Evolutionary conservation across 73 alveolate genomes (phyloP).

Genomic region (Tetrahymena elliotti): DNA sequence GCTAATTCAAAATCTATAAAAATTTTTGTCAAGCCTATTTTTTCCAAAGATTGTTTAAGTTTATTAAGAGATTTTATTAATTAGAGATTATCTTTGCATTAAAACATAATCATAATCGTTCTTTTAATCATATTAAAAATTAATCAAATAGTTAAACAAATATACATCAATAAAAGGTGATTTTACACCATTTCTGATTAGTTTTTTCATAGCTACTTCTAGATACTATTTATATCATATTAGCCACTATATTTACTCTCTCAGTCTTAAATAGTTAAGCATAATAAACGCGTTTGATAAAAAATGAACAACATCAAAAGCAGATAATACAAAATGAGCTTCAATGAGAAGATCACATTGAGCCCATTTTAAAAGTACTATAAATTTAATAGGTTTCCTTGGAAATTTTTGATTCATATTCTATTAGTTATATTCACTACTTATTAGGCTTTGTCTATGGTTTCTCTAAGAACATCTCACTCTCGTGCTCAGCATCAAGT

Average conservation of each 20-base stretch:
- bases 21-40: background rate
- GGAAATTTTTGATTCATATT: constrained; percentile 19
- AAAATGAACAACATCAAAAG: background rate
- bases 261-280: no score
- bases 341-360: background rate
- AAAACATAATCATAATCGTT: background rate
- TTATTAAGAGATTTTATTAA: background rate
- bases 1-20: background rate
- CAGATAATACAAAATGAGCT: background rate
- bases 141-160: background rate
- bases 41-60: background rate
- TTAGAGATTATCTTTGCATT: background rate
- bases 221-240: no score
- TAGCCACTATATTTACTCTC: background rate
- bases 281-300: background rate
- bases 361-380: background rate
- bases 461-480: constrained; percentile 12
- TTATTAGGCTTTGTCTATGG: constrained; percentile 11
- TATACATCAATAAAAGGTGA: background rate
- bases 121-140: background rate
- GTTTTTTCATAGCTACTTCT: background rate
- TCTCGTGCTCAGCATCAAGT: constrained; percentile 30
- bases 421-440: constrained; percentile 25
- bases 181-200: background rate
- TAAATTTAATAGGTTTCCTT: constrained; percentile 4